These are phyloP conservation scores for Triglochin maritima DNA, from an alignment of 106 monocot species.

Conservation along the genomic window DNA sequence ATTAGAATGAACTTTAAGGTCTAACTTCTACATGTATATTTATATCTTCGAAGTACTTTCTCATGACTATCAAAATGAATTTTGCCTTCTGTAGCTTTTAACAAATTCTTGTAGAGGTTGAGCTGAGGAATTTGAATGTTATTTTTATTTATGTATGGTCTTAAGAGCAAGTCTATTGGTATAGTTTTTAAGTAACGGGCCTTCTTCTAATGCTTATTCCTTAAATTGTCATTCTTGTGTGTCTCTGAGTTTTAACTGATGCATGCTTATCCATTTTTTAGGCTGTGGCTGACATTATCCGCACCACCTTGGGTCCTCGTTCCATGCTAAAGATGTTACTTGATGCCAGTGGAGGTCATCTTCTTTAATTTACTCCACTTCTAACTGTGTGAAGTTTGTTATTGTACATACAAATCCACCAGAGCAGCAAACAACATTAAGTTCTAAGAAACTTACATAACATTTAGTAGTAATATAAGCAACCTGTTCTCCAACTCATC, in stretches of 20 bases:
- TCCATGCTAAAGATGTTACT: conserved; percentile 23
- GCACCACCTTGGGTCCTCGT: conserved; percentile 18
- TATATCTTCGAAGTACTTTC: too few species aligned
- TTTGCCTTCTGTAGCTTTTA: not conserved
- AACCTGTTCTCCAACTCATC: too few species aligned
- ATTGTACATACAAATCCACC: too few species aligned
- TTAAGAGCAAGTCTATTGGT: not conserved
- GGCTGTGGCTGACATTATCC: conserved; percentile 22
- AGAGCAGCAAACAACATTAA: too few species aligned
- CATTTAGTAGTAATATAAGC: too few species aligned
- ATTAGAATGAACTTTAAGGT: too few species aligned
- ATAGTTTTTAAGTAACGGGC: not conserved
- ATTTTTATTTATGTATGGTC: not conserved
- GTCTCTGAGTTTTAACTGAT: too few species aligned
- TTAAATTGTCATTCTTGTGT: not conserved
- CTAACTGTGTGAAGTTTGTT: too few species aligned
- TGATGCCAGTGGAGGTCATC: conserved; percentile 21
- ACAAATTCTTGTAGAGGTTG: not conserved
- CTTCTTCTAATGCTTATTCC: not conserved
- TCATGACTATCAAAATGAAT: too few species aligned
- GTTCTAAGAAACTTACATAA: too few species aligned
- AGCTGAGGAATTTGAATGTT: not conserved
- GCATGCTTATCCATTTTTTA: not conserved
- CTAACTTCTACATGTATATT: too few species aligned
- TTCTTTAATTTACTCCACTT: not conserved